Base-by-base conservation (phyloP, 352 stramenopile species). In the Phytophthora lateralis region DNA sequence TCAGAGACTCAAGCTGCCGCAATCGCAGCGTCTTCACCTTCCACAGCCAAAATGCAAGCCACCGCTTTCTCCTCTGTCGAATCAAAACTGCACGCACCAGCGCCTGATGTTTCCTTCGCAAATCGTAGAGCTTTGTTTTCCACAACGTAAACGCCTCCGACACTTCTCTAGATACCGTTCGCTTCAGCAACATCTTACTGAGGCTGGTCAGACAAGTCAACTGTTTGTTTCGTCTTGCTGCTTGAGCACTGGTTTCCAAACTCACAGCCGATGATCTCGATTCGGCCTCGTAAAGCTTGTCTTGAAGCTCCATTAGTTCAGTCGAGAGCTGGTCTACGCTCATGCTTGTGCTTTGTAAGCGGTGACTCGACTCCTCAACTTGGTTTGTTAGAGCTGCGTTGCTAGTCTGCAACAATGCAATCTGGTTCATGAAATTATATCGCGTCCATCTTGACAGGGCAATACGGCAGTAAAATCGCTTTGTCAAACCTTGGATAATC, bases 361-460 rank as follows among this genome's bases (percentile, higher is more conserved):
- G 46, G 3, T 30, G 42, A 6, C 17, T 61, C 12, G 53, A 61
- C 11, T 69, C 48, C 0, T 55, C 45, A 11, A 69, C 17, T 61
- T 73, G 59, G 7, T 14, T 18, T 6, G n/a, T 24, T 21, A 73
- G 15, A 2, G 15, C 3, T 20, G 41, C 21, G 14, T 73, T 69
- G 6, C 29, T 37, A 11, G 10, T 45, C 20, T 71, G 35, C 9
- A 70, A 30, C 0, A 9, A 24, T 17, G 18, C 4, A 20, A 69
- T 69, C 11, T 69, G 42, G 17, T 12, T 55, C 27, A 66, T 29
- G 24, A 66, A 66, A n/a, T 21, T 37, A 41, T 60, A 63, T 46
- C 27, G 27, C 9, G 20, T 75, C 72, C 72, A 80, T 32, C 44
- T 61, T 39, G 69, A 62, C 32, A 80, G 9, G 1, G 45, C 65